These are phyloP conservation scores for Bryoglossum gracile DNA, from an alignment of 495 filamentous ascomycete species.

Conservation along the genomic window DNA sequence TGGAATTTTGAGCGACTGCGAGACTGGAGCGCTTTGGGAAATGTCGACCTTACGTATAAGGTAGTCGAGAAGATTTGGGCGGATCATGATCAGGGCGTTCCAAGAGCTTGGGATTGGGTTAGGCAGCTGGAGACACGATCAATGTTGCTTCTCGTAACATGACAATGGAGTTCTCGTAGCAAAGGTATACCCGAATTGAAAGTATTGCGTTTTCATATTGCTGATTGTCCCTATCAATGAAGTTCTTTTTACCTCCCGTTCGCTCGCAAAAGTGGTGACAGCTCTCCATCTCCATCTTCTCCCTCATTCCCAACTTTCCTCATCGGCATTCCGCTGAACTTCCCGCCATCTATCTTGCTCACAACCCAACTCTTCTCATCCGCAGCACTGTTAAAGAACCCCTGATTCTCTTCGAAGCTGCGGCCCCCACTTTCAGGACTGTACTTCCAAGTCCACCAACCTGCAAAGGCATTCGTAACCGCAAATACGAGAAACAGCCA, in stretches of 20 bases:
- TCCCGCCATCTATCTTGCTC: conserved; percentile 37
- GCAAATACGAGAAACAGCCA: conserved; percentile 50
- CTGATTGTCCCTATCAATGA: background rate
- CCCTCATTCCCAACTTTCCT: conserved; percentile 11
- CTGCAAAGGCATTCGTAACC: conserved; percentile 45
- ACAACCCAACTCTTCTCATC: conserved; percentile 42
- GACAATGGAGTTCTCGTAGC: background rate
- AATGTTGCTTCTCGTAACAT: conserved; percentile 17
- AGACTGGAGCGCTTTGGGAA: conserved; percentile 15
- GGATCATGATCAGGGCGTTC: conserved; percentile 8
- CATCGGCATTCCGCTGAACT: conserved; percentile 38
- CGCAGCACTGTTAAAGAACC: conserved; percentile 44
- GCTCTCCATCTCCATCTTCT: conserved; percentile 22
- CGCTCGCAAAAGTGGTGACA: conserved; percentile 4
- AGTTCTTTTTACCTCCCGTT: too few relatives aligned
- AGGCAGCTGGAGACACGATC: conserved; percentile 7
- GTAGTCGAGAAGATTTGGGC: conserved; percentile 15
- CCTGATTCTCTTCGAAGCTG: conserved; percentile 49
- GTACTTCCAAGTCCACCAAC: conserved; percentile 43
- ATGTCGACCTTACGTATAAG: conserved; percentile 10
- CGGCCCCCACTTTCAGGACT: conserved; percentile 45
- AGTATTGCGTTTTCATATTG: background rate
- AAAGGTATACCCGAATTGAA: background rate
- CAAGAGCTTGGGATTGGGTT: conserved; percentile 17
- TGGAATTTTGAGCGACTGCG: conserved; percentile 6